phyloP scores from a whole-genome alignment of 345 rosid species.

The Eucalyptus globulus region DNA sequence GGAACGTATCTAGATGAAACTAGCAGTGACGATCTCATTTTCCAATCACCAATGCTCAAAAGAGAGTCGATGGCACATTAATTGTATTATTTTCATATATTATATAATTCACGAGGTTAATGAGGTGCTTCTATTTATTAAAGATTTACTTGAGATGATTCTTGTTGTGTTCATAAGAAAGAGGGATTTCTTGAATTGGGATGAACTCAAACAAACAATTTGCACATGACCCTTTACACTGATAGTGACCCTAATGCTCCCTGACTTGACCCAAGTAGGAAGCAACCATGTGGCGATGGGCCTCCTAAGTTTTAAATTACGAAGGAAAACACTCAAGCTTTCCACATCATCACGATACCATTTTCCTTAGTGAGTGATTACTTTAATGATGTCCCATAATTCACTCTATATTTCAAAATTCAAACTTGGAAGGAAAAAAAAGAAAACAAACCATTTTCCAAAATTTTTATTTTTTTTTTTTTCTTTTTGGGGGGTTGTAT shows the following conservation, averaged over 20 bases:
- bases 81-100: not conserved
- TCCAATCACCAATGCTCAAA: not conserved
- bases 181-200: not conserved
- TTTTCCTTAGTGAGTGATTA: not conserved
- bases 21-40: fast-evolving
- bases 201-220: not conserved
- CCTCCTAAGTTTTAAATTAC: not conserved
- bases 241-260: not conserved
- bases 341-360: not conserved
- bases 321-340: not conserved
- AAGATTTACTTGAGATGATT: not conserved
- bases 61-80: not conserved
- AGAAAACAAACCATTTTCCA: not conserved
- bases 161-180: not conserved
- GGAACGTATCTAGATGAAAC: fast-evolving
- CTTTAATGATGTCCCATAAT: not conserved
- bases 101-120: not conserved
- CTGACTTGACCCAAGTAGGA: not conserved
- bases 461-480: not conserved
- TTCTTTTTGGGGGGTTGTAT: not conserved
- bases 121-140: not conserved
- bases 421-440: not conserved
- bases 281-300: not conserved
- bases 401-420: not conserved
- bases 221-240: not conserved